These are phyloP conservation scores for Camelina neglecta DNA, from an alignment of 345 rosid species.

Conservation along the genomic window DNA sequence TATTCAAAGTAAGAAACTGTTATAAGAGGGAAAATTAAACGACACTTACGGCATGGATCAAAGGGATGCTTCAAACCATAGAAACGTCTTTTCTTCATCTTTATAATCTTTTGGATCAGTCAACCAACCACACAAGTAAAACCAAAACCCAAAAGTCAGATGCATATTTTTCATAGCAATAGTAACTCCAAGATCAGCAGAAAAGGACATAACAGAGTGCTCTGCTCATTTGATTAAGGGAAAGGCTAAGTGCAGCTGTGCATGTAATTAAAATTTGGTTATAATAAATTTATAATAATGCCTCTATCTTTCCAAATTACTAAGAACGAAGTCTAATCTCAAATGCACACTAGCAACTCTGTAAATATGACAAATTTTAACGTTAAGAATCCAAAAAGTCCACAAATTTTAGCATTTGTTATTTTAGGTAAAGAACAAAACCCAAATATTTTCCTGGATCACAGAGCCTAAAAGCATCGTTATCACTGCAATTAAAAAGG, in stretches of 20 bases:
- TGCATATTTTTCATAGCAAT: slow-evolving; percentile 1
- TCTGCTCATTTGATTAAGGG: not conserved
- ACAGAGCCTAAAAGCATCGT: not conserved
- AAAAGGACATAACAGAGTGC: not conserved
- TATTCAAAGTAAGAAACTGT: not conserved
- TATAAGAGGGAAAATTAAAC: not conserved
- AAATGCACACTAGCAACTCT: slow-evolving; percentile 5
- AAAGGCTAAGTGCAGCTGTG: slow-evolving; percentile 22
- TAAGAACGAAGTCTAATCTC: too few relatives aligned
- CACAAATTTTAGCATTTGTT: not conserved
- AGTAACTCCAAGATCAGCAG: slow-evolving; percentile 8
- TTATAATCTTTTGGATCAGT: slow-evolving; percentile 3
- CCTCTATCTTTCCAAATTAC: slow-evolving; percentile 3
- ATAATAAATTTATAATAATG: too few relatives aligned
- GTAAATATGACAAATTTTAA: not conserved
- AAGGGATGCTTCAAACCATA: slow-evolving; percentile 64
- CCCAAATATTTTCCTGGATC: slow-evolving; percentile 1
- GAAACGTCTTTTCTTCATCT: slow-evolving; percentile 56
- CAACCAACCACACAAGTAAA: slow-evolving; percentile 15
- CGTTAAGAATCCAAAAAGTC: not conserved
- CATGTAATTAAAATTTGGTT: slow-evolving; percentile 1
- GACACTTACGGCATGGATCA: slow-evolving; percentile 57
- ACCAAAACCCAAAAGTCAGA: slow-evolving; percentile 20
- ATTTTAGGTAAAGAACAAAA: slow-evolving; percentile 15
- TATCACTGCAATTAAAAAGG: not conserved